Conservation (phyloP, 2,329 filamentous ascomycete species). For the Chrysoporthe deuterocubensis region DNA sequence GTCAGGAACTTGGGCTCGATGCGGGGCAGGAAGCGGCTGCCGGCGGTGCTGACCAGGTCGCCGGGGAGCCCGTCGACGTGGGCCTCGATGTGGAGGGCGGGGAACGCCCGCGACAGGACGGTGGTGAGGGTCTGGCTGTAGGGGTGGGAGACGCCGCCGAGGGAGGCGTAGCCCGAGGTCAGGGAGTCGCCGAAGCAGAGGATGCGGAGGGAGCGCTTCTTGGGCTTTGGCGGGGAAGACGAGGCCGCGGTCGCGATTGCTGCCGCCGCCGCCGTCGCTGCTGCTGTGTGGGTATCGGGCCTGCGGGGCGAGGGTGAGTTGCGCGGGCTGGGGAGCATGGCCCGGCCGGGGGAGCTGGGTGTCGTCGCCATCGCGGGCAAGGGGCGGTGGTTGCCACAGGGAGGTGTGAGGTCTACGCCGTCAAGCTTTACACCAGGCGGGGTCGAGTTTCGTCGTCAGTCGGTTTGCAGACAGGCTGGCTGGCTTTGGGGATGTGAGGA, state of each 20-base stretch:
- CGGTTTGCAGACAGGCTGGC: neutral
- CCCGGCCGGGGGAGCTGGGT: slow-evolving; percentile 12
- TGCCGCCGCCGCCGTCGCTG: neutral
- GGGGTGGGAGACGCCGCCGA: slow-evolving; percentile 45
- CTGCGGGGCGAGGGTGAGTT: neutral
- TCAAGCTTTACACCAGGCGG: neutral
- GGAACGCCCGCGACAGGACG: slow-evolving; percentile 51
- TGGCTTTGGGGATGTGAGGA: neutral
- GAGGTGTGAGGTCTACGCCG: neutral
- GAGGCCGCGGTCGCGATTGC: slow-evolving; percentile 15
- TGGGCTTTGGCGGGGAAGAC: slow-evolving; percentile 14
- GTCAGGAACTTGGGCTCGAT: slow-evolving; percentile 35
- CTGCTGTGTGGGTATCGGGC: neutral
- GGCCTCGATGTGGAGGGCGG: slow-evolving; percentile 36
- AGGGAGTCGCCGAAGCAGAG: slow-evolving; percentile 70
- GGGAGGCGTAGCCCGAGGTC: slow-evolving; percentile 57
- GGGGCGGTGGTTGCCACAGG: neutral
- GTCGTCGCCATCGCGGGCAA: slow-evolving; percentile 15
- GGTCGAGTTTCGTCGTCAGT: neutral
- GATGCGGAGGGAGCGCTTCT: slow-evolving; percentile 48
- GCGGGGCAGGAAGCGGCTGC: slow-evolving; percentile 32
- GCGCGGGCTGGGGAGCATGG: slow-evolving; percentile 17
- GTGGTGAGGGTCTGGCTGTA: slow-evolving; percentile 56
- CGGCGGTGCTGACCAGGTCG: slow-evolving; percentile 49
- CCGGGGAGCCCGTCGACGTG: slow-evolving; percentile 55